A percentile compares a stretch with the other conserved stretches of the same genome.
These are phyloP conservation scores for Terana coerulea DNA, from an alignment of 768 basidiomycete species.

Conservation along the genomic window DNA sequence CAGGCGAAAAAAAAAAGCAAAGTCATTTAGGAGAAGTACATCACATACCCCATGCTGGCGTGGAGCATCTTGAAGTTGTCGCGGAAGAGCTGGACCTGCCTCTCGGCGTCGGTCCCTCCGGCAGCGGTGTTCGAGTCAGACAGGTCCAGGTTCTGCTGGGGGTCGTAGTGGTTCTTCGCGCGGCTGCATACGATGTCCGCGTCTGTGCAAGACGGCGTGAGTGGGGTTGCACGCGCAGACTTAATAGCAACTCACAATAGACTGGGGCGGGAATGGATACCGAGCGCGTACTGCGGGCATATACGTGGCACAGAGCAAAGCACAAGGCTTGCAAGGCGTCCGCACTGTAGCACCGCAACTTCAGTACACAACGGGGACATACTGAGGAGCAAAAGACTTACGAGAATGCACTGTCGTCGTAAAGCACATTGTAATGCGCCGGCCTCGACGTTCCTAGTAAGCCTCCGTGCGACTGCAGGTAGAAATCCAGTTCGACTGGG, in stretches of 20 bases:
- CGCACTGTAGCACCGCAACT: constrained; percentile 34
- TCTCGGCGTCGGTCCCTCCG: constrained; percentile 36
- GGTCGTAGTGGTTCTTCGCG: constrained; percentile 79
- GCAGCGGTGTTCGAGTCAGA: constrained; percentile 54
- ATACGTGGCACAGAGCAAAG: constrained; percentile 77
- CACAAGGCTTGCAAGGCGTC: constrained; percentile 68
- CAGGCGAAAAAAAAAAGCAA: no score
- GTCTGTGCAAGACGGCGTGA: constrained; percentile 36
- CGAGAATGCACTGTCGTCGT: constrained; percentile 60
- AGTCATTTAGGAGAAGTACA: constrained; percentile 33
- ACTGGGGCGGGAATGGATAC: constrained; percentile 83
- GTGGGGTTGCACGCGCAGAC: not conserved
- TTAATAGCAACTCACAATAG: constrained; percentile 53
- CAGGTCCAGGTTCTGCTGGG: constrained; percentile 51
- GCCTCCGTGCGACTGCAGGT: constrained; percentile 74
- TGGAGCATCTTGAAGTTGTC: constrained; percentile 56
- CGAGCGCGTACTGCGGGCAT: constrained; percentile 74
- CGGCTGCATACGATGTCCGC: constrained; percentile 75
- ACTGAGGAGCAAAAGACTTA: constrained; percentile 26
- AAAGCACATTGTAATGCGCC: constrained; percentile 51
- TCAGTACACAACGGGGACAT: constrained; percentile 6
- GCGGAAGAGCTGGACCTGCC: constrained; percentile 39
- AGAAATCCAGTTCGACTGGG: constrained; percentile 75
- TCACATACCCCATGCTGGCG: constrained; percentile 35
- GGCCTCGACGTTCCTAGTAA: constrained; percentile 73